Conservation (phyloP, 2,329 filamentous ascomycete genomes). For the Coniella lustricola region DNA sequence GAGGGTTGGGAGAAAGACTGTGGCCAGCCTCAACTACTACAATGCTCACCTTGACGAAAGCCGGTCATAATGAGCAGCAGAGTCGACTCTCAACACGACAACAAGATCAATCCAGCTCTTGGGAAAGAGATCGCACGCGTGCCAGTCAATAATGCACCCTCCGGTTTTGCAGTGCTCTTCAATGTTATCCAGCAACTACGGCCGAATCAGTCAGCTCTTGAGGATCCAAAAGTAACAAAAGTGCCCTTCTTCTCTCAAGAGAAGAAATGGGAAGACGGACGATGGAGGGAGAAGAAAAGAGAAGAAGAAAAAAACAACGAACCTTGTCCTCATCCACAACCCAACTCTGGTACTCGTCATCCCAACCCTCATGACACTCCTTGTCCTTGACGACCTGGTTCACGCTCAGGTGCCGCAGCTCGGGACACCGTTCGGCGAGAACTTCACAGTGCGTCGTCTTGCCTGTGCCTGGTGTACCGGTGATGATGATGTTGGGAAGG, state of each 20-base stretch:
- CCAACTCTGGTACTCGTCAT: conserved; percentile 79
- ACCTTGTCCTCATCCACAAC: conserved; percentile 97
- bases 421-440: conserved; percentile 62
- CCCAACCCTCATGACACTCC: conserved; percentile 79
- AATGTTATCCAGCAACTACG: conserved; percentile 75
- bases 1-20: neutral
- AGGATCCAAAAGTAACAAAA: neutral
- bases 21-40: too few relatives aligned
- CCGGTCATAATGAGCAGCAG: conserved; percentile 75
- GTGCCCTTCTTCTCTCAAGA: neutral
- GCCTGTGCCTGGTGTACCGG: conserved; percentile 89
- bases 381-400: conserved; percentile 89
- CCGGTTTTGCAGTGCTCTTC: conserved; percentile 73
- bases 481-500: conserved; percentile 85
- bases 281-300: neutral
- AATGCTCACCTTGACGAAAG: conserved; percentile 58
- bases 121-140: conserved; percentile 93
- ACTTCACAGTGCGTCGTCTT: conserved; percentile 90
- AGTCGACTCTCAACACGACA: conserved; percentile 79
- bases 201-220: conserved; percentile 9
- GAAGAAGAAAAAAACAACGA: conserved; percentile 16
- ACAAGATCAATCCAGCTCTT: conserved; percentile 92
- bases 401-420: conserved; percentile 75
- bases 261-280: neutral
- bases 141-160: conserved; percentile 93